Evolutionary conservation across 140 eudicot genomes (phyloP), one percentile per base, ranked within the genome.

Genomic region (Oenanthe javanica): DNA sequence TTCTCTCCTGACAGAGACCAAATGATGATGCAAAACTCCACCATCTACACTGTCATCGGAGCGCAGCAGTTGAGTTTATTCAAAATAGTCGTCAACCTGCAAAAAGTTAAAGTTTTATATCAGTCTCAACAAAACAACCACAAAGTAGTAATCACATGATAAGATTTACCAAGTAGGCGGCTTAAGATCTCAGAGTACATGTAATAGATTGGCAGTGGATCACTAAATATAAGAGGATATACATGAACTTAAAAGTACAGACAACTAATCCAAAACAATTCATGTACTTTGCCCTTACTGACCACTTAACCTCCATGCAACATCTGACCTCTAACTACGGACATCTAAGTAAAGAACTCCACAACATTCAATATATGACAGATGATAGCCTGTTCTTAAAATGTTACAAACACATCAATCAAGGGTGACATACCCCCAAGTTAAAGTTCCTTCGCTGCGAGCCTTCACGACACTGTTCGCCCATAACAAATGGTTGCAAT

Each of bases 401-500:
- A 18, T 72, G 1, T 71, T 13, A 10, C 40, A 21, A 73, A 73
- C 5, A 46, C 50, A 16, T 45, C 4, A 10, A 21, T 73, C 23
- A 43, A 19, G 54, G 10, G 13, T 72, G 51, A 76, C 86, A 57
- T 84, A 85, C 90, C 88, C 54, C 77, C 57, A 63, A 75, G 63
- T 48, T 48, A 54, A 19, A 42, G 77, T 52, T 70, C 25, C 57
- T 77, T 27, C n/a, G 54, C 18, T 48, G 48, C 49, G 48, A 79
- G 38, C 66, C 76, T 18, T 88, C 80, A 89, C 55, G 92, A 89
- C 36, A 86, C 85, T 38, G 92, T 89, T 81, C 92, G 85, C 23
- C 92, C 92, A 66, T 89, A 89, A 81, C 90, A 89, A 25, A 89
- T 86, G 77, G 90, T 82, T 84, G 92, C 83, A 71, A 89, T 84